Base-by-base conservation (phyloP, 768 basidiomycete species). In the Amanita polypyramis region DNA sequence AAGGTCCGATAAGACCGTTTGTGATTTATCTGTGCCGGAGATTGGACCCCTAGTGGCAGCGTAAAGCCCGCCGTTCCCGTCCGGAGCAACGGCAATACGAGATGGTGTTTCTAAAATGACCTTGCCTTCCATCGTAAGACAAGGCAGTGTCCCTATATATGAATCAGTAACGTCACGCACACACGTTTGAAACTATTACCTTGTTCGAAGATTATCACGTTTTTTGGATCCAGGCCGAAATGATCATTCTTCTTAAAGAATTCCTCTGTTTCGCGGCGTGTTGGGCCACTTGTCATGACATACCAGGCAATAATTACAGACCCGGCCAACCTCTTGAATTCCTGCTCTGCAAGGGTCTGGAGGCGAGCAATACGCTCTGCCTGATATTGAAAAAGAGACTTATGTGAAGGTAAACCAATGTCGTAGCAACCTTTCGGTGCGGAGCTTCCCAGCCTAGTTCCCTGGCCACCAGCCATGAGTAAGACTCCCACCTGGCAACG, bases 391-490 rank as follows among this genome's bases (percentile, higher is more conserved):
- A 99, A 98, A 47, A 99, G 80, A 10, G 84, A 80, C 67, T 93
- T 95, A 67, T 89, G 83, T 19, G 89, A 92, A 9, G 93, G 89
- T 29, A 99, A 73, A 11, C 86, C 89, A 55, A 99, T 97, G 62
- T 98, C 93, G 66, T 97, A 98, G 70, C 94, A 96, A 4, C 96
- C 96, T 62, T 99, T 99, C 17, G 96, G 96, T 4, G 86, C 86
- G 25, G 75, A 77, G 59, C 88, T 92, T 25, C 96, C 96, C 36
- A 99, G 69, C 47, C 96, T 76, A 15, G 94, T 96, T 11, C 96
- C 96, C 67, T 99, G 96, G 1, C 96, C 96, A 34, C 96, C 96
- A 6, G 96, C 96, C 87, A 99, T 90, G 56, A 99, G 76, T 39
- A 99, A 73, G 8, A 98, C 94, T n/a, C 83, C 96, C 33, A 98